Conservation (phyloP, 169 alveolate genomes). For the Perkinsus chesapeaki region DNA sequence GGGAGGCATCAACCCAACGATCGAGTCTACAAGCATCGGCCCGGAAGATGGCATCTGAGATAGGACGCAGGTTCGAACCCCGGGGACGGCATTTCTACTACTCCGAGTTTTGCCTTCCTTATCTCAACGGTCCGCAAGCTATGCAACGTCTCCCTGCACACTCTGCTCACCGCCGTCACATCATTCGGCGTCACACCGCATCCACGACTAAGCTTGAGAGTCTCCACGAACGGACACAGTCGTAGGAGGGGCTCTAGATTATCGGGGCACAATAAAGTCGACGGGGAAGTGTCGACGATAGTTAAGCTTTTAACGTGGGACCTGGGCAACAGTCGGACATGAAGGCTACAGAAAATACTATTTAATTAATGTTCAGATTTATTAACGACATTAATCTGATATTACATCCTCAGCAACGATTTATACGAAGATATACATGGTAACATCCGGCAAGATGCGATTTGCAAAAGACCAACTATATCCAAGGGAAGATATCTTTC, state of each 20-base stretch:
- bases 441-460: too few species aligned
- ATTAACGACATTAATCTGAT: too few species aligned
- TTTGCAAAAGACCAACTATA: too few species aligned
- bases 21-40: neutral
- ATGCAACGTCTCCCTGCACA: neutral
- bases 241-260: neutral
- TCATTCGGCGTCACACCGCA: neutral
- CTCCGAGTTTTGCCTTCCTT: neutral
- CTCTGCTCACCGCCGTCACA: neutral
- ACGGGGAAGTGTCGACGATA: neutral
- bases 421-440: too few species aligned
- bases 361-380: too few species aligned
- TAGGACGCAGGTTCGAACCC: neutral
- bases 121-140: neutral
- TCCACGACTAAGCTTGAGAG: neutral
- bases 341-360: too few species aligned
- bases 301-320: neutral
- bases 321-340: too few species aligned
- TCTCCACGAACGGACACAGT: neutral
- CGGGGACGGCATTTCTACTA: neutral
- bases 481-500: too few species aligned
- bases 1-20: neutral
- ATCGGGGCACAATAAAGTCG: neutral
- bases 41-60: neutral
- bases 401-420: too few species aligned